phyloP scores from a whole-genome alignment of 2,329 filamentous ascomycete species.

The Emericellopsis atlantica region DNA sequence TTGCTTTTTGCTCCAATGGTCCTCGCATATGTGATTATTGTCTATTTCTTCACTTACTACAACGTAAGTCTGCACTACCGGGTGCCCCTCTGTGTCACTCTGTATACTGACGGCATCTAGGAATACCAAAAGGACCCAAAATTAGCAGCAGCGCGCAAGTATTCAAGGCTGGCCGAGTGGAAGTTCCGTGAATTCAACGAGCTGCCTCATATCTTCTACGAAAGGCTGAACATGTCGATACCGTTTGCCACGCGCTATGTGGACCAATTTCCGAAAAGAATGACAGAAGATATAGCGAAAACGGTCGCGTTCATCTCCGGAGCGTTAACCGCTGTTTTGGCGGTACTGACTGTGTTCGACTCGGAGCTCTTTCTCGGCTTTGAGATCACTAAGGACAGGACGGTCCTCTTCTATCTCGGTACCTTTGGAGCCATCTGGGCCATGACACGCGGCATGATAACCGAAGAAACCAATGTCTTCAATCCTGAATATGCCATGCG shows the following conservation, averaged over 20 bases:
- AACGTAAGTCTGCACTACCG: constrained; percentile 42
- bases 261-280: constrained; percentile 92
- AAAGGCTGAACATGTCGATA: constrained; percentile 86
- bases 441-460: constrained; percentile 68
- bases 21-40: constrained; percentile 72
- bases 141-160: constrained; percentile 68
- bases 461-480: constrained; percentile 79
- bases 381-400: constrained; percentile 79
- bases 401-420: constrained; percentile 81
- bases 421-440: constrained; percentile 76
- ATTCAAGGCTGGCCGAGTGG: constrained; percentile 91
- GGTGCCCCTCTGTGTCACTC: not conserved
- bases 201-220: constrained; percentile 79
- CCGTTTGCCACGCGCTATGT: constrained; percentile 87
- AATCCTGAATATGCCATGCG: constrained; percentile 83
- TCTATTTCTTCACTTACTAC: constrained; percentile 93
- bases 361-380: constrained; percentile 85
- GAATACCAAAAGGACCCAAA: constrained; percentile 94
- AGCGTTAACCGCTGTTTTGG: constrained; percentile 74
- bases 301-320: constrained; percentile 83
- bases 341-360: constrained; percentile 74
- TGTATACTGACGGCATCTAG: constrained; percentile 23
- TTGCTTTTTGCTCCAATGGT: constrained; percentile 78
- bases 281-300: constrained; percentile 72
- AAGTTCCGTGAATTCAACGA: constrained; percentile 99